Evolutionary conservation across 768 basidiomycete genomes (phyloP).

Genomic region (Collybia nuda): DNA sequence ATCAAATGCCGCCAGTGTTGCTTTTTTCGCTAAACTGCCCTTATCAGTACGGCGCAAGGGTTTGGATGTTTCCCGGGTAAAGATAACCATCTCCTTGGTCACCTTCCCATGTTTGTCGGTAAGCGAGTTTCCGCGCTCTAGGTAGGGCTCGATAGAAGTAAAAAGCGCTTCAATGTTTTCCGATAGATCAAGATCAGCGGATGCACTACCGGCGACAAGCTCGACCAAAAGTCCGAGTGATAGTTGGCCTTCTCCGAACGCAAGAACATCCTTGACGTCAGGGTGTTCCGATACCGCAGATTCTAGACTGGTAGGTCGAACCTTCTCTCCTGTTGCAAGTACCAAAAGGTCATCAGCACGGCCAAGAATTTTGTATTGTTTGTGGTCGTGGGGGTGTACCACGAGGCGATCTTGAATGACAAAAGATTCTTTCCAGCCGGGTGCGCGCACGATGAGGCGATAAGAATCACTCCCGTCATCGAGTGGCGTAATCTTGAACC

Average conservation of each 20-base stretch:
- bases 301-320: conserved; percentile 33
- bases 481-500: conserved; percentile 24
- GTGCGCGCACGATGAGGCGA: conserved; percentile 28
- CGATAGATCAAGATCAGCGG: conserved; percentile 13
- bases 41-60: conserved; percentile 36
- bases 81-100: conserved; percentile 35
- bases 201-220: conserved; percentile 15
- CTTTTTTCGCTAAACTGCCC: conserved; percentile 33
- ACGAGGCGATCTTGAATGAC: conserved; percentile 38
- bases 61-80: conserved; percentile 27
- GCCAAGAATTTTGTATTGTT: conserved; percentile 34
- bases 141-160: conserved; percentile 24
- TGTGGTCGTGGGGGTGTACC: conserved; percentile 25
- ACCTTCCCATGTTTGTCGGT: conserved; percentile 37
- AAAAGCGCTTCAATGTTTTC: conserved; percentile 17
- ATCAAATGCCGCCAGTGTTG: conserved; percentile 28
- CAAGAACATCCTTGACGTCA: conserved; percentile 32
- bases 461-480: conserved; percentile 23
- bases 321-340: conserved; percentile 42
- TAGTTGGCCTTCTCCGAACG: conserved; percentile 33
- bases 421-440: conserved; percentile 30
- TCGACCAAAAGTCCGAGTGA: conserved; percentile 37
- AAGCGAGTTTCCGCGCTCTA: conserved; percentile 32
- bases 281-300: conserved; percentile 32
- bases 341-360: conserved; percentile 42